Percentiles rank a stretch among this genome's conserved stretches.
phyloP scores from a whole-genome alignment of 371 early-diverging fungal genomes.

The Rhizoclosmatium hyalinum region DNA sequence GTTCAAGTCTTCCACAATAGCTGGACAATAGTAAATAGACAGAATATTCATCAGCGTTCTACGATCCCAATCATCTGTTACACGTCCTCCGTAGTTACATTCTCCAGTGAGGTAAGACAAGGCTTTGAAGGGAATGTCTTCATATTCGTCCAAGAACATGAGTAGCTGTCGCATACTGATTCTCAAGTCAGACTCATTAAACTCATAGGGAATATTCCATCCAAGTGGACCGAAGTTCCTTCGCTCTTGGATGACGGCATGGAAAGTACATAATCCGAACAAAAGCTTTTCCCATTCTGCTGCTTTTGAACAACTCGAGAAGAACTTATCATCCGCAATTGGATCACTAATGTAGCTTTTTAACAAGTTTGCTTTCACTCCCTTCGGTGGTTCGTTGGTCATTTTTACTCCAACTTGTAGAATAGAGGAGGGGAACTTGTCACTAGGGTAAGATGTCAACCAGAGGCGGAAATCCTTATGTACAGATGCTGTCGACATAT shows the following conservation, averaged over 20 bases:
- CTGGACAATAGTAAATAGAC: conserved; percentile 54
- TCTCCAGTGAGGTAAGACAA: conserved; percentile 65
- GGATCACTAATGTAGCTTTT: conserved; percentile 65
- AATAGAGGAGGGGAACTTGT: conserved; percentile 63
- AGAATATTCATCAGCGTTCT: conserved; percentile 59
- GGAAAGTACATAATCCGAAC: conserved; percentile 67
- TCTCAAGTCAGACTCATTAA: conserved; percentile 66
- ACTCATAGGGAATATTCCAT: conserved; percentile 74
- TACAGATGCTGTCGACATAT: conserved; percentile 52
- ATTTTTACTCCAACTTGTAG: conserved; percentile 67
- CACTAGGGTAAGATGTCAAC: conserved; percentile 65
- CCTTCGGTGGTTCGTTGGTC: conserved; percentile 72
- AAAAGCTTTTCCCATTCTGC: conserved; percentile 64
- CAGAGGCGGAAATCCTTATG: conserved; percentile 67
- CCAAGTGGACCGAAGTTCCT: conserved; percentile 69
- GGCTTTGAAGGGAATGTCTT: conserved; percentile 65
- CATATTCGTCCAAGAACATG: conserved; percentile 65
- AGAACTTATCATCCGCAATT: conserved; percentile 63
- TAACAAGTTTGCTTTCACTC: conserved; percentile 59
- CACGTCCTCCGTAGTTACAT: conserved; percentile 73
- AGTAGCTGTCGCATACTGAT: conserved; percentile 64
- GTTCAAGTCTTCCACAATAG: conserved; percentile 52
- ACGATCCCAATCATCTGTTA: conserved; percentile 69
- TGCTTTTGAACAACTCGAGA: conserved; percentile 50
- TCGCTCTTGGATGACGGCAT: conserved; percentile 63